Conservation (phyloP, 257 asterid species). For the Solanum medicagineum region DNA sequence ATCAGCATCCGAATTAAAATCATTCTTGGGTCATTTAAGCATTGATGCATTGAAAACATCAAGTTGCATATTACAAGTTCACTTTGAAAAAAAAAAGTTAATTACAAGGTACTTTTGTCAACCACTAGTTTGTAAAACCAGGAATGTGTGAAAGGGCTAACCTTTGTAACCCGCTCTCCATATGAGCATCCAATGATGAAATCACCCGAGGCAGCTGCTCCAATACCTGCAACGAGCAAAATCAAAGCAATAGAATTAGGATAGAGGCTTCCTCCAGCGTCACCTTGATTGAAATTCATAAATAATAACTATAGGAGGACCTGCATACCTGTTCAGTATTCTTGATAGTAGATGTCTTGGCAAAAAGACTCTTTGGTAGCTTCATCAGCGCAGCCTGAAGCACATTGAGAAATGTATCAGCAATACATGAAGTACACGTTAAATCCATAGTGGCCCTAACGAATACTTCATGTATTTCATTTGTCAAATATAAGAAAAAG, state of each 20-base stretch:
- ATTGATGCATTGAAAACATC: neutral
- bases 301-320: neutral
- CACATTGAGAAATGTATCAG: neutral
- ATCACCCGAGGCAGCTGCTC: constrained; percentile 71
- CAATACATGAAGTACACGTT: neutral
- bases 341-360: constrained; percentile 45
- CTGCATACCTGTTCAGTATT: constrained; percentile 53
- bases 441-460: neutral
- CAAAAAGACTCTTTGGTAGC: constrained; percentile 71
- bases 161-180: constrained; percentile 66
- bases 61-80: neutral
- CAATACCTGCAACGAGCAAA: constrained; percentile 30
- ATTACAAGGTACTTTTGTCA: neutral
- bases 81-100: neutral
- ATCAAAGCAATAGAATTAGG: constrained; percentile 2
- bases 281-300: neutral
- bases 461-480: neutral
- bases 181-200: constrained; percentile 66
- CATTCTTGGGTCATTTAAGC: neutral
- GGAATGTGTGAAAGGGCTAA: neutral
- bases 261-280: neutral
- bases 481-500: neutral
- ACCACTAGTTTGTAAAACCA: neutral
- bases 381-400: constrained; percentile 55
- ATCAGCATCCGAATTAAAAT: neutral